Evolutionary conservation across 176 grass and related monocot genomes (phyloP), one percentile per base, ranked within the genome.

Genomic region (Carex parvula): DNA sequence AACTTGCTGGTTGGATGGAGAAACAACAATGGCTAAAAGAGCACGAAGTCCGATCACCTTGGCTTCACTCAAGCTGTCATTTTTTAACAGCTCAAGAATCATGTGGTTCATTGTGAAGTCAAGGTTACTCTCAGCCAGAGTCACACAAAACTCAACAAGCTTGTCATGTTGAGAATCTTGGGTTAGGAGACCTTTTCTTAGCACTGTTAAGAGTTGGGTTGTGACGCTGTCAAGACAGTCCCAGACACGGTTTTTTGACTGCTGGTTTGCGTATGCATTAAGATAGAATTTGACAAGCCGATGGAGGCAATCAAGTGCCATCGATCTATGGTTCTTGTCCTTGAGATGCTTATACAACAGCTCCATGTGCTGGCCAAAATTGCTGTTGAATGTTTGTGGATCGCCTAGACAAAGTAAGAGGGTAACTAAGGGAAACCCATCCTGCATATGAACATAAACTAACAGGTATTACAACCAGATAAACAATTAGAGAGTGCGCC

Each of bases 61-160:
- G 79, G 96, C 96, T 89, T 98, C 96, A 89, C 92, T 95, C 57
- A 87, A 87, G 87, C 89, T 93, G 88, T 98, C 96, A 86, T 81
- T 64, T 89, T 95, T 98, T 29, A 98, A 79, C 79, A 98, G 87
- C 87, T 98, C 96, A 48, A 98, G 88, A 86, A 98, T 91, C 92
- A 98, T 95, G 87, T 98, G 96, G 72, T 90, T 98, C 96, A 98
- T 98, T 41, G 91, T 87, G 80, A 98, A 98, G 87, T 95, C 92
- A 39, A 98, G 89, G 82, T 98, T 90, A 83, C 88, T 91, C 74
- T 89, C 92, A 61, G 96, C 86, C 82, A 98, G 88, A 81, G 92
- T 98, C 76, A 92, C 92, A 91, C 96, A 95, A 75, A 98, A 95
- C 79, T 98, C 93, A 83, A 95, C 92, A 89, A 98, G 95, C 85